Evolutionary conservation across 768 basidiomycete species (phyloP).

Genomic region (Mycena chlorophos): DNA sequence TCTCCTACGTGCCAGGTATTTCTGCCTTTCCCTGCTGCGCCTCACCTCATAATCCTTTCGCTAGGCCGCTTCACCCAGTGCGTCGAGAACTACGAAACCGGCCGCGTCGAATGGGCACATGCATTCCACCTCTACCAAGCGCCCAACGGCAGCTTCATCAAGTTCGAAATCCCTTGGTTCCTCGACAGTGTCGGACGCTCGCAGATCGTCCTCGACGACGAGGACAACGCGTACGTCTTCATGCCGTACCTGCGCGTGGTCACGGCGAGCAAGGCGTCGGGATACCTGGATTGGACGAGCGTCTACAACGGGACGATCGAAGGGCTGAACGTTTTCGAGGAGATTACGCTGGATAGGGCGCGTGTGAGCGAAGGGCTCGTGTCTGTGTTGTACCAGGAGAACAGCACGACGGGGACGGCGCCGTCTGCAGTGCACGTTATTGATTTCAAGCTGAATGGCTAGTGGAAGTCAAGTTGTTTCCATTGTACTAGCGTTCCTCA

Average conservation of each 20-base stretch:
- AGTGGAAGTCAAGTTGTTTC: constrained; percentile 66
- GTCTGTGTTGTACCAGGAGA: constrained; percentile 45
- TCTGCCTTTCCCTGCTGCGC: neutral
- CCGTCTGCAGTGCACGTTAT: constrained; percentile 43
- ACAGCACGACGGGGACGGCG: constrained; percentile 40
- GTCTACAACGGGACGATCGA: constrained; percentile 41
- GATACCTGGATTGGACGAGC: constrained; percentile 49
- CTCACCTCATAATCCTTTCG: constrained; percentile 1
- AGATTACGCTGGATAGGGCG: constrained; percentile 46
- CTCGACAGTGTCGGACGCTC: constrained; percentile 46
- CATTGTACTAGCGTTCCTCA: constrained; percentile 78
- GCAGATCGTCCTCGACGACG: constrained; percentile 43
- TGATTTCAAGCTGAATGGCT: constrained; percentile 42
- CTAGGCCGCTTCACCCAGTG: constrained; percentile 49
- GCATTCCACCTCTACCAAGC: constrained; percentile 47
- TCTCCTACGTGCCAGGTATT: constrained; percentile 50
- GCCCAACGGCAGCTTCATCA: constrained; percentile 42
- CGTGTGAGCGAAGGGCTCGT: constrained; percentile 39
- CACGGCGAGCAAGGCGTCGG: constrained; percentile 44
- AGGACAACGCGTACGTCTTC: constrained; percentile 47
- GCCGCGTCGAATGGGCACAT: constrained; percentile 37
- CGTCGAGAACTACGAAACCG: constrained; percentile 41
- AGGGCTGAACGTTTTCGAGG: constrained; percentile 46
- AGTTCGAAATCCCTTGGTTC: constrained; percentile 47
- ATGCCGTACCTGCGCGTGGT: constrained; percentile 45